Conservation (phyloP, 345 rosid genomes). For the Atalantia buxifolia region DNA sequence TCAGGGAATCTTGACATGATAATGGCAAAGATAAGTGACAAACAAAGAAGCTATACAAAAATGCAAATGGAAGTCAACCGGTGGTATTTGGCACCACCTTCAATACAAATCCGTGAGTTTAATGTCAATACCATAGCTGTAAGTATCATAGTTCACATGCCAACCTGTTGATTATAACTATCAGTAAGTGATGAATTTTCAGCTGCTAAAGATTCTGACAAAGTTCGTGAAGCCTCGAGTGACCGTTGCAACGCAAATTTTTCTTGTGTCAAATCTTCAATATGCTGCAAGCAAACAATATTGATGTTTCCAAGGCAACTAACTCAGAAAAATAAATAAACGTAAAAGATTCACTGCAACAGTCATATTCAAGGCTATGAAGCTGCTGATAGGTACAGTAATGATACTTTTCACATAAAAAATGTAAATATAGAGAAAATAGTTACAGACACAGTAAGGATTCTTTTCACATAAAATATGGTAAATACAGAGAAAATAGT, state of each 20-base stretch:
- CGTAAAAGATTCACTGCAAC: background rate
- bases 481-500: background rate
- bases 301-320: background rate
- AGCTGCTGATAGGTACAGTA: background rate
- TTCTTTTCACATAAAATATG: background rate
- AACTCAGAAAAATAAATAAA: background rate
- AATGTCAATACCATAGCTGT: background rate
- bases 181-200: constrained; percentile 95
- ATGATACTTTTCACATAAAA: background rate
- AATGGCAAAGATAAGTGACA: background rate
- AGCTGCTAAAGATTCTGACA: constrained; percentile 93
- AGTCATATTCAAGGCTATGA: background rate
- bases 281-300: constrained; percentile 56
- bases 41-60: background rate
- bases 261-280: constrained; percentile 97
- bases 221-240: constrained; percentile 86
- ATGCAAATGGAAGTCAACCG: background rate
- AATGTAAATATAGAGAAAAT: background rate
- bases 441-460: background rate
- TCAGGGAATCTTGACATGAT: background rate
- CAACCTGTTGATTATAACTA: constrained; percentile 91
- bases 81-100: background rate
- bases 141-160: constrained; percentile 10
- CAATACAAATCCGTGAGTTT: background rate
- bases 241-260: constrained; percentile 94